Conservation (phyloP, 495 filamentous ascomycete species). For the Xylaria palmicola region DNA sequence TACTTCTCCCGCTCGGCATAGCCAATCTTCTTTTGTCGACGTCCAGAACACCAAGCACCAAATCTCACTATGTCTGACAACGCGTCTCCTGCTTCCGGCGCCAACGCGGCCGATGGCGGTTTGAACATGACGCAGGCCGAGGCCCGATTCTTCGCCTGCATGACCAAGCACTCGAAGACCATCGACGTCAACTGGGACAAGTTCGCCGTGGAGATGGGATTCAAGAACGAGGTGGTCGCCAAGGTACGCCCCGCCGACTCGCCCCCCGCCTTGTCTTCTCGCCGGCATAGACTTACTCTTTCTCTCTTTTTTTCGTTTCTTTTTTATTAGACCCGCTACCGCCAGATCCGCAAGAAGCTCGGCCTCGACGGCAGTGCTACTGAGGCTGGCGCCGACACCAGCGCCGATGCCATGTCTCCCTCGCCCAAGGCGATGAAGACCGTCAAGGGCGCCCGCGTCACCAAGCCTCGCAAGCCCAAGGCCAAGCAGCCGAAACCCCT, state of each 20-base stretch:
- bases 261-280: not conserved
- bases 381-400: slow-evolving; percentile 9
- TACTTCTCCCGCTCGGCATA: too few relatives aligned
- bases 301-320: slow-evolving; percentile 2
- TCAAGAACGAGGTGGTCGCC: slow-evolving; percentile 17
- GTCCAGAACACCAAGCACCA: not conserved
- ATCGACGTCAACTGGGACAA: slow-evolving; percentile 19
- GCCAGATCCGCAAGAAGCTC: slow-evolving; percentile 24
- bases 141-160: slow-evolving; percentile 15
- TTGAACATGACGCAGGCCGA: not conserved
- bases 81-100: not conserved
- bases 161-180: slow-evolving; percentile 20
- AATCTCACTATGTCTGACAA: slow-evolving; percentile 3
- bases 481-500: too few relatives aligned
- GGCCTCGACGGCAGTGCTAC: not conserved
- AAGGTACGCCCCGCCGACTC: slow-evolving; percentile 16
- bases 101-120: slow-evolving; percentile 1
- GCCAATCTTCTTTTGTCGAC: not conserved
- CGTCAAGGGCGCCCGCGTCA: not conserved
- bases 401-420: not conserved
- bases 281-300: not conserved
- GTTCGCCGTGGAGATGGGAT: slow-evolving; percentile 14
- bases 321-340: slow-evolving; percentile 8
- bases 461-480: too few relatives aligned
- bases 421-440: not conserved